These are phyloP conservation scores for Filobasidium uniguttulatum DNA, from an alignment of 1,284 basidiomycete species.

Conservation along the genomic window DNA sequence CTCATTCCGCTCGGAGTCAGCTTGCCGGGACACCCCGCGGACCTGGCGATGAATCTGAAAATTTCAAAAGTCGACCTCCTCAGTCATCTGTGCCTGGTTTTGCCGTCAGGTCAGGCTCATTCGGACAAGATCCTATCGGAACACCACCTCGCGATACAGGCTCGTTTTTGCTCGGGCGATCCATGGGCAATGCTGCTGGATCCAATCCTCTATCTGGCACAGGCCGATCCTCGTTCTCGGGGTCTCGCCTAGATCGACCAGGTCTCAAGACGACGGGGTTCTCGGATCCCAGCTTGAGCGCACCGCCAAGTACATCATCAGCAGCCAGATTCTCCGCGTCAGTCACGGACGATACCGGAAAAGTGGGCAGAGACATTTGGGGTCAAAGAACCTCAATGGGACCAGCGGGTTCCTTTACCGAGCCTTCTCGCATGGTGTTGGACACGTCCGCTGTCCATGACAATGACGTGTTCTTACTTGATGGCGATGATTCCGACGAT, in stretches of 20 bases:
- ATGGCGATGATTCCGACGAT: slow-evolving; percentile 42
- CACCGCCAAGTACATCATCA: neutral
- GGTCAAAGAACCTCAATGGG: slow-evolving; percentile 11
- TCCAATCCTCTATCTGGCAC: slow-evolving; percentile 16
- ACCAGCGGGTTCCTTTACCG: neutral
- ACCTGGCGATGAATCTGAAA: slow-evolving; percentile 15
- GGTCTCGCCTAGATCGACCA: neutral
- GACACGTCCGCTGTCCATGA: slow-evolving; percentile 18
- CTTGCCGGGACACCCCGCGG: slow-evolving; percentile 27
- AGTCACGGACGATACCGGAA: slow-evolving; percentile 11
- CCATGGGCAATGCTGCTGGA: slow-evolving; percentile 7
- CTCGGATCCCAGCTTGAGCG: neutral
- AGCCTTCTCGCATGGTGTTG: slow-evolving; percentile 17
- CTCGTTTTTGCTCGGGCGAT: slow-evolving; percentile 16
- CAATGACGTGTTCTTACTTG: slow-evolving; percentile 8
- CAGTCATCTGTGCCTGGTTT: slow-evolving; percentile 19
- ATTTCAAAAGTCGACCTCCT: slow-evolving; percentile 12
- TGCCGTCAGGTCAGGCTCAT: slow-evolving; percentile 16
- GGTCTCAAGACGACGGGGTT: slow-evolving; percentile 1
- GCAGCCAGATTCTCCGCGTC: slow-evolving; percentile 7
- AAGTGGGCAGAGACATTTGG: slow-evolving; percentile 16
- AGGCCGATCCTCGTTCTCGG: neutral
- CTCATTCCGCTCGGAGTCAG: slow-evolving; percentile 12
- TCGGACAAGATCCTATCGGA: slow-evolving; percentile 24
- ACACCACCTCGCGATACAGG: slow-evolving; percentile 22